These are phyloP conservation scores for Orbilia blumenaviensis DNA, from an alignment of 2,329 filamentous ascomycete genomes.

Conservation along the genomic window DNA sequence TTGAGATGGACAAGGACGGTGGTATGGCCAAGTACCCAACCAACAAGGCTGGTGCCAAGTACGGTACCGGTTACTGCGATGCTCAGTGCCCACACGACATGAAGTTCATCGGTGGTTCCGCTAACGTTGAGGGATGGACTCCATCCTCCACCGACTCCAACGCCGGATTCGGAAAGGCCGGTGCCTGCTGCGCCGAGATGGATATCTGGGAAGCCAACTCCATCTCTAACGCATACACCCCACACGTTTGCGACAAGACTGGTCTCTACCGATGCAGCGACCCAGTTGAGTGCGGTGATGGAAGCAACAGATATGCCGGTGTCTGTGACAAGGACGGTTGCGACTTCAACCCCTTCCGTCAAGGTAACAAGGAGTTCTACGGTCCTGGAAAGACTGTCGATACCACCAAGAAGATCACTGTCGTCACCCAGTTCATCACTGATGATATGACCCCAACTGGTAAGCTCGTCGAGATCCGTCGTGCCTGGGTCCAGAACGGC, in stretches of 20 bases:
- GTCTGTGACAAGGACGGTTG: conserved; percentile 75
- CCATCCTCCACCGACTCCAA: conserved; percentile 67
- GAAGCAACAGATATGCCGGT: conserved; percentile 68
- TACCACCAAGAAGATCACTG: conserved; percentile 70
- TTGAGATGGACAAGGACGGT: conserved; percentile 71
- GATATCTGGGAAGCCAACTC: conserved; percentile 77
- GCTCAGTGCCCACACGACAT: conserved; percentile 68
- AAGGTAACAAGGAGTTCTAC: conserved; percentile 72
- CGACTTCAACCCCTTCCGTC: conserved; percentile 75
- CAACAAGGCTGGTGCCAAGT: conserved; percentile 69
- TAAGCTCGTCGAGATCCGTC: conserved; percentile 69
- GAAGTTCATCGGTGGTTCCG: conserved; percentile 67
- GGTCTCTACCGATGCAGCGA: conserved; percentile 66
- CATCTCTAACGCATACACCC: conserved; percentile 71
- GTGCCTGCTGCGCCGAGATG: conserved; percentile 75
- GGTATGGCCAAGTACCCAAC: conserved; percentile 65
- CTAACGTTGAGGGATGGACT: conserved; percentile 67
- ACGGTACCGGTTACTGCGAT: conserved; percentile 73
- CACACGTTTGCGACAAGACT: conserved; percentile 70
- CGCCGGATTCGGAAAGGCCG: conserved; percentile 66
- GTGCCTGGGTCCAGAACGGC: conserved; percentile 73
- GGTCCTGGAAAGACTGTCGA: conserved; percentile 69
- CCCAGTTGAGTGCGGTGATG: conserved; percentile 66
- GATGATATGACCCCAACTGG: conserved; percentile 65
- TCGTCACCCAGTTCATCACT: conserved; percentile 74